phyloP scores from a whole-genome alignment of 768 basidiomycete genomes.

The Leccinum fibrillosum region DNA sequence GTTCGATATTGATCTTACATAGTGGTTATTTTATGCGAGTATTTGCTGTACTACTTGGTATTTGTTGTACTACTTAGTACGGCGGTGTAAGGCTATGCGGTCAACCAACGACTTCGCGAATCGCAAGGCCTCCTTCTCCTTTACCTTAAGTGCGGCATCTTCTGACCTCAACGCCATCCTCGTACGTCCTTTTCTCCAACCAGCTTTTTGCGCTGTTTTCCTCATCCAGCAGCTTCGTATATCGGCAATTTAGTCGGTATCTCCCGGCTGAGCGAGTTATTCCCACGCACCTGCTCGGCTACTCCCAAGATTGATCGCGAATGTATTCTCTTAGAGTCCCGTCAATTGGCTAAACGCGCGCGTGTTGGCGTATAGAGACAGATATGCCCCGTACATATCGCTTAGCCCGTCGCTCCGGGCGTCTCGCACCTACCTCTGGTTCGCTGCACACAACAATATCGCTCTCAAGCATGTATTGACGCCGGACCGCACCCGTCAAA shows the following conservation, averaged over 20 bases:
- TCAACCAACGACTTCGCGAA: too few species aligned
- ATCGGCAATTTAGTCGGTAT: constrained; percentile 29
- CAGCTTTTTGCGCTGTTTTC: too few species aligned
- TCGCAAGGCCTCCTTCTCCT: too few species aligned
- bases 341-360: constrained; percentile 17
- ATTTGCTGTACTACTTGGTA: too few species aligned
- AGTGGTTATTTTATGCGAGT: too few species aligned
- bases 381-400: not conserved
- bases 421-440: not conserved
- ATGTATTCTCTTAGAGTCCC: not conserved
- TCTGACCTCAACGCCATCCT: too few species aligned
- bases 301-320: constrained; percentile 21
- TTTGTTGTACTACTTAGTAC: too few species aligned
- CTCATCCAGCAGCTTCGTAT: too few species aligned
- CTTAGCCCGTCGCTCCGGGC: not conserved
- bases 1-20: too few species aligned
- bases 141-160: too few species aligned
- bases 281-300: constrained; percentile 30
- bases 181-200: too few species aligned
- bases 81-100: too few species aligned
- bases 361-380: constrained; percentile 5
- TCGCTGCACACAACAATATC: not conserved
- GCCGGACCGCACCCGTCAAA: not conserved
- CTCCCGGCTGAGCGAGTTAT: constrained; percentile 6
- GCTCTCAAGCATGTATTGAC: not conserved